These are phyloP conservation scores for Blastobotrys apis DNA, from an alignment of 1,139 yeast genomes.

Conservation along the genomic window DNA sequence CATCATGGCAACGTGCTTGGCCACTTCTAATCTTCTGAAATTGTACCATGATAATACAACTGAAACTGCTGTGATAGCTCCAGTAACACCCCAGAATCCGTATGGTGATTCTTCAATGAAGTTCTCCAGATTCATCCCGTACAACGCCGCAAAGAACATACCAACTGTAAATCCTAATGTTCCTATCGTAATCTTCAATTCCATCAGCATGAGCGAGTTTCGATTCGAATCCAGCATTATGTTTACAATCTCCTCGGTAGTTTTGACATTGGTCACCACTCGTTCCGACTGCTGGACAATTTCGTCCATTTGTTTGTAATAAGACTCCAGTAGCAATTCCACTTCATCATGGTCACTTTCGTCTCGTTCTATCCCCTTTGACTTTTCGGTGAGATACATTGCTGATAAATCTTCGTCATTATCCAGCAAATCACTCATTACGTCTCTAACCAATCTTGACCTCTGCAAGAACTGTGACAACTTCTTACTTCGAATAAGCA, in stretches of 20 bases:
- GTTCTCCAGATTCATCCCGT: slow-evolving; percentile 93
- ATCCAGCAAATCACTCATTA: slow-evolving; percentile 78
- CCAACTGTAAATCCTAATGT: slow-evolving; percentile 84
- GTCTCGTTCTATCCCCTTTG: slow-evolving; percentile 31
- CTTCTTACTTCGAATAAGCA: slow-evolving; percentile 71
- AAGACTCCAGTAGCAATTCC: slow-evolving; percentile 88
- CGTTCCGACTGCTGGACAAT: slow-evolving; percentile 92
- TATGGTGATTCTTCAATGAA: slow-evolving; percentile 71
- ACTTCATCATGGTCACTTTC: slow-evolving; percentile 59
- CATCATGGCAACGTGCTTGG: slow-evolving; percentile 45
- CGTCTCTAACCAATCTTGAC: slow-evolving; percentile 71
- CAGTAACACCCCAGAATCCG: slow-evolving; percentile 62
- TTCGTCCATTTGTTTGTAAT: slow-evolving; percentile 93
- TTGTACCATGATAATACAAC: slow-evolving; percentile 35
- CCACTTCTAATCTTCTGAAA: slow-evolving; percentile 38
- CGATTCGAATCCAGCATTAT: slow-evolving; percentile 93
- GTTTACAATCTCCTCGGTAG: slow-evolving; percentile 97
- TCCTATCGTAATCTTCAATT: slow-evolving; percentile 77
- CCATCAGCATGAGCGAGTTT: slow-evolving; percentile 86
- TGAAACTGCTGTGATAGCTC: slow-evolving; percentile 39
- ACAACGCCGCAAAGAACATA: slow-evolving; percentile 70
- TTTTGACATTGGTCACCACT: slow-evolving; percentile 74
- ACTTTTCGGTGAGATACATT: slow-evolving; percentile 65
- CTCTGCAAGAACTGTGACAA: slow-evolving; percentile 75
- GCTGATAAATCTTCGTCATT: slow-evolving; percentile 86